A percentile compares a stretch with the other conserved stretches of the same genome.
These are phyloP conservation scores for Aspergillus heteromorphus DNA, from an alignment of 495 filamentous ascomycete species.

Conservation along the genomic window DNA sequence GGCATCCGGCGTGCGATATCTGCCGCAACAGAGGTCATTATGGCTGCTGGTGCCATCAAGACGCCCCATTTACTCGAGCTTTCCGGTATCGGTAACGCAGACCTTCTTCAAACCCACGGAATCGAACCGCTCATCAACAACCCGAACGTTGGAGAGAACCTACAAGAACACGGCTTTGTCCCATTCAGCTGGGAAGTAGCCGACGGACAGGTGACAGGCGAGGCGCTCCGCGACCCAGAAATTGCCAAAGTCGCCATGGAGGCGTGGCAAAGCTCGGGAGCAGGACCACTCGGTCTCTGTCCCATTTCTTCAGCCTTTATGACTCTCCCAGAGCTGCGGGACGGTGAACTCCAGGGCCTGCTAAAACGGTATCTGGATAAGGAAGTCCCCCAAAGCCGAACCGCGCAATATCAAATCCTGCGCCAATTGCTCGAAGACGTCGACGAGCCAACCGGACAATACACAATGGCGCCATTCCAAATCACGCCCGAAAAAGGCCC, in stretches of 20 bases:
- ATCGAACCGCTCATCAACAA: constrained; percentile 28
- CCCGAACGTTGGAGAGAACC: constrained; percentile 29
- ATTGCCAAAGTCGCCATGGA: constrained; percentile 1
- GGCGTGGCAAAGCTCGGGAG: neutral
- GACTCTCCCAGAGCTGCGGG: neutral
- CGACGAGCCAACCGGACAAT: neutral
- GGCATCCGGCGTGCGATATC: neutral
- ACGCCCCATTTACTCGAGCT: constrained; percentile 38
- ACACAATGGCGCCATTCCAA: neutral
- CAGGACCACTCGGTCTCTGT: constrained; percentile 2
- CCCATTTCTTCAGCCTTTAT: neutral
- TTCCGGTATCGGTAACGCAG: constrained; percentile 45
- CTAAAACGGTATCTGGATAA: neutral
- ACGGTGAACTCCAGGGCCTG: neutral
- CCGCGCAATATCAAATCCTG: constrained; percentile 48
- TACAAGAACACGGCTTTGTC: constrained; percentile 28
- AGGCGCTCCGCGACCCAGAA: constrained; percentile 1
- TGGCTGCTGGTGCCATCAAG: constrained; percentile 9
- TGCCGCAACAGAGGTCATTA: constrained; percentile 38
- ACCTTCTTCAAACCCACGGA: constrained; percentile 19
- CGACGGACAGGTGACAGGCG: constrained; percentile 1
- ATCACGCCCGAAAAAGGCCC: neutral
- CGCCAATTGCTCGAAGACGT: constrained; percentile 25
- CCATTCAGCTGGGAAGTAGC: constrained; percentile 9
- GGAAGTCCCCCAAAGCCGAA: neutral